Percentiles rank a stretch among this genome's conserved stretches.
Evolutionary conservation across 1,284 basidiomycete species (phyloP).

Genomic region (Somion occarium): DNA sequence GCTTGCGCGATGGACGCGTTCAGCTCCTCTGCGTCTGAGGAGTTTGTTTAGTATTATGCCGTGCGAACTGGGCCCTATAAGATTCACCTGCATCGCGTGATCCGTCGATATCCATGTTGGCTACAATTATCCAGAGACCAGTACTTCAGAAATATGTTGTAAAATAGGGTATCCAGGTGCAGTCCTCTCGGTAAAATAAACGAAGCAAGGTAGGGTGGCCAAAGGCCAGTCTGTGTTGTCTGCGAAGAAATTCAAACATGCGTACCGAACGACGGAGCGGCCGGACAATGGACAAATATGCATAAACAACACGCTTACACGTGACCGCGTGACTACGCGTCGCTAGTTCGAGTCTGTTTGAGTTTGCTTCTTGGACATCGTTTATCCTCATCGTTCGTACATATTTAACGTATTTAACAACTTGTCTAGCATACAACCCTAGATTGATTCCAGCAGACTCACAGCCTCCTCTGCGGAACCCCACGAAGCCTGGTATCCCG

Average conservation of each 20-base stretch:
- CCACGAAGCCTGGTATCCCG: conserved; percentile 73
- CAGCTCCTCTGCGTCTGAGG: neutral
- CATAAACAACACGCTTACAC: neutral
- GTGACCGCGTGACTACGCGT: neutral
- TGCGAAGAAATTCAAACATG: neutral
- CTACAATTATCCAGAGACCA: neutral
- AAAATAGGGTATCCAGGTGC: no score
- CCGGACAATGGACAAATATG: neutral
- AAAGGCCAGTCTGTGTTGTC: neutral
- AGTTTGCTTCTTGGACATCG: neutral
- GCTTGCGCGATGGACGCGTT: conserved; percentile 38
- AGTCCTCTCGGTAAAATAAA: no score
- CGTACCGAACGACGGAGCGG: neutral
- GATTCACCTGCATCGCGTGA: neutral
- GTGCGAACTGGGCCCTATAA: neutral
- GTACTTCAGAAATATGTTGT: no score
- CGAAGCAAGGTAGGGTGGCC: neutral
- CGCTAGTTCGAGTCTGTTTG: neutral
- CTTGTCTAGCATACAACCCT: no score
- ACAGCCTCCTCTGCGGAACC: conserved; percentile 53
- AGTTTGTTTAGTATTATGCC: neutral
- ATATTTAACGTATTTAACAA: neutral
- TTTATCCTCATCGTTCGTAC: conserved; percentile 1
- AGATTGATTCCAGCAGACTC: conserved; percentile 15
- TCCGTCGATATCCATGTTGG: neutral